Base-by-base conservation (phyloP, 1,139 yeast species). In the Blastobotrys capitulatus region DNA sequence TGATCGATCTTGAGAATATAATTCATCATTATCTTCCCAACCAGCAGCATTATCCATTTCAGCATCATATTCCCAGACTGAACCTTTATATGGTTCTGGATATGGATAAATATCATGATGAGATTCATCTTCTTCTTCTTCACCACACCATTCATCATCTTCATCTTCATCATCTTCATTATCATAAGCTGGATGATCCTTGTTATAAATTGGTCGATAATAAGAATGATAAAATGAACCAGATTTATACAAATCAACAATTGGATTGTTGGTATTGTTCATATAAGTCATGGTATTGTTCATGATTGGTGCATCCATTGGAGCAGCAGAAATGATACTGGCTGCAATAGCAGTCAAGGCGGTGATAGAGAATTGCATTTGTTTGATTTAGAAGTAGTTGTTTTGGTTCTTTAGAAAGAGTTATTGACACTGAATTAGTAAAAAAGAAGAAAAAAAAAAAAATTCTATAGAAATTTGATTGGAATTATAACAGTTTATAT, bases 31-130 rank as follows among this genome's bases (percentile, higher is more conserved):
- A 13, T 34, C 25, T n/a, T 39, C 44, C 44, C 44, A 45, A 20
- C 43, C 42, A 9, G 12, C 6, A 16, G 31, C 29, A 39, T 12
- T 10, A 25, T 39, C 40, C 12, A 16, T 31, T 8, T 45, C 44
- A 19, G 48, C 38, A 39, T 45, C 44, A 19, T 38, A 32, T 32
- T 32, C 38, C 47, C 38, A 44, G 8, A n/a, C 41, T 9, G 38
- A 35, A 8, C 38, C n/a, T 16, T 38, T 16, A n/a, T 19, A 18
- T 6, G 39, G 39, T 16, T 13, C 25, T 36, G 38, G 38, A 8
- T 4, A 35, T 10, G 38, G 38, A 20, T 35, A 18, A 20, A 35
- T 32, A 10, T 19, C 38, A 2, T 13, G 41, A 9, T 18, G 26
- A 9, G 4, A 6, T 20, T 26, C 22, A 6, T n/a, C 12, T 25